Conservation (phyloP, 352 stramenopile species). For the Phytophthora pinifolia region DNA sequence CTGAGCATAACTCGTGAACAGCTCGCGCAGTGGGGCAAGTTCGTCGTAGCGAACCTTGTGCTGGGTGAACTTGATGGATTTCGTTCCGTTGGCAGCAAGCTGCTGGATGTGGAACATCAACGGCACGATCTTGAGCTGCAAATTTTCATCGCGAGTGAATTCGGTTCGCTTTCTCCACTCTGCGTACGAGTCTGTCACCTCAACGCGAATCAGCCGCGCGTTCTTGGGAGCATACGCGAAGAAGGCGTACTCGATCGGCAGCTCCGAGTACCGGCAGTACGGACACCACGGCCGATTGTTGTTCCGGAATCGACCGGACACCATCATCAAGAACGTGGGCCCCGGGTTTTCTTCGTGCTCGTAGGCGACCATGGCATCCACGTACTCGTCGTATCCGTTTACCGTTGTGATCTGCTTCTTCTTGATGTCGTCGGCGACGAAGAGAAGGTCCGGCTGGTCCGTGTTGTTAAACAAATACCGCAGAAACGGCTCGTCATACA, state of each 20-base stretch:
- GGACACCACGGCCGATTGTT: constrained; percentile 83
- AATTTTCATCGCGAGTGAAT: constrained; percentile 55
- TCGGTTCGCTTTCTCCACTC: constrained; percentile 63
- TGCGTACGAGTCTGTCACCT: constrained; percentile 61
- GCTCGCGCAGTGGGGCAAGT: constrained; percentile 37
- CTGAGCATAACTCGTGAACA: constrained; percentile 39
- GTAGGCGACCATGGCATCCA: constrained; percentile 34
- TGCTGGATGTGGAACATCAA: constrained; percentile 44
- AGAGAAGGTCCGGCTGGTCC: constrained; percentile 29
- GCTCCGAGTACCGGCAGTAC: constrained; percentile 77
- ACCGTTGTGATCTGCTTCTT: constrained; percentile 40
- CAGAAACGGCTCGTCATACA: constrained; percentile 46
- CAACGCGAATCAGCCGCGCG: constrained; percentile 57
- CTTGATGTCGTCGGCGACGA: constrained; percentile 21
- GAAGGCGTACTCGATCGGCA: constrained; percentile 73
- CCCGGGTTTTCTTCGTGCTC: constrained; percentile 35
- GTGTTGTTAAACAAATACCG: constrained; percentile 51
- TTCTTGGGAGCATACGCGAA: constrained; percentile 64
- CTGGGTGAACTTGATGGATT: constrained; percentile 37
- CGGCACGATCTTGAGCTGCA: constrained; percentile 55
- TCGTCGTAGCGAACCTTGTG: constrained; percentile 58
- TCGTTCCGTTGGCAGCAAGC: constrained; percentile 20
- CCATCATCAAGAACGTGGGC: constrained; percentile 66
- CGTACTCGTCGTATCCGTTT: constrained; percentile 36
- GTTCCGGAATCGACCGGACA: constrained; percentile 57